Evolutionary conservation across 2,329 filamentous ascomycete species (phyloP).

Genomic region (Aspergillus piperis): DNA sequence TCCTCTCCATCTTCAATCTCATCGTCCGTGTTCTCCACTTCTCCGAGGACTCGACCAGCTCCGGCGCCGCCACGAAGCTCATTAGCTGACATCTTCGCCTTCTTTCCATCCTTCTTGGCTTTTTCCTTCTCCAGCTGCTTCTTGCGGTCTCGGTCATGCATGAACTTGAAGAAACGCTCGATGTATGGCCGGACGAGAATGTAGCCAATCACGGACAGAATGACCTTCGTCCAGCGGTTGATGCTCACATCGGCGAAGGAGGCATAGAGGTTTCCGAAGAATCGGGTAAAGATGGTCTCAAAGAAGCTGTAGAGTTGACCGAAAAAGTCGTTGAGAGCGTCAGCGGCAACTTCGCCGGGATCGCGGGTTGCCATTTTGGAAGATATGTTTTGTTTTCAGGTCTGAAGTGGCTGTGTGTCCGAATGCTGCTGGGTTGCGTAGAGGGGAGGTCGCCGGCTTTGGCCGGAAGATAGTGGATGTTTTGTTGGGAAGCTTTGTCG

Average conservation of each 20-base stretch:
- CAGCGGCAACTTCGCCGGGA: conserved; percentile 25
- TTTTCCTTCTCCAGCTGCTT: conserved; percentile 61
- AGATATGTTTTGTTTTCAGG: not conserved
- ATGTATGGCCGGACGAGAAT: conserved; percentile 72
- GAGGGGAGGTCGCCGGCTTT: not conserved
- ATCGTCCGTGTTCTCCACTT: conserved; percentile 44
- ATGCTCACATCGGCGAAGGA: conserved; percentile 48
- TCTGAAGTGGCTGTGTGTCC: conserved; percentile 1
- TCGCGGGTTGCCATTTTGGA: conserved; percentile 29
- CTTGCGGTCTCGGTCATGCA: conserved; percentile 43
- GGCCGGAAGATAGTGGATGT: not conserved
- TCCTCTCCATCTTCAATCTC: conserved; percentile 46
- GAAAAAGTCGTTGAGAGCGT: conserved; percentile 35
- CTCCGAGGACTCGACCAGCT: conserved; percentile 51
- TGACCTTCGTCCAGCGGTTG: conserved; percentile 63
- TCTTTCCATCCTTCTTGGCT: conserved; percentile 47
- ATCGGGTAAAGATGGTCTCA: conserved; percentile 28
- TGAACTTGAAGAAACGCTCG: conserved; percentile 65
- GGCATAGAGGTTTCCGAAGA: conserved; percentile 43
- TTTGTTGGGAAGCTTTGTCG: not conserved
- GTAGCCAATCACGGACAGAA: conserved; percentile 73
- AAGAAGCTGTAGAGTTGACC: conserved; percentile 30
- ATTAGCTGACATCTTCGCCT: conserved; percentile 64
- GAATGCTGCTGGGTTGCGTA: conserved; percentile 6
- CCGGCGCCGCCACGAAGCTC: conserved; percentile 60